Percentiles rank a stretch among this genome's conserved stretches.
Conservation (phyloP, 129 eudicot genomes). For the Solidago caesia region DNA sequence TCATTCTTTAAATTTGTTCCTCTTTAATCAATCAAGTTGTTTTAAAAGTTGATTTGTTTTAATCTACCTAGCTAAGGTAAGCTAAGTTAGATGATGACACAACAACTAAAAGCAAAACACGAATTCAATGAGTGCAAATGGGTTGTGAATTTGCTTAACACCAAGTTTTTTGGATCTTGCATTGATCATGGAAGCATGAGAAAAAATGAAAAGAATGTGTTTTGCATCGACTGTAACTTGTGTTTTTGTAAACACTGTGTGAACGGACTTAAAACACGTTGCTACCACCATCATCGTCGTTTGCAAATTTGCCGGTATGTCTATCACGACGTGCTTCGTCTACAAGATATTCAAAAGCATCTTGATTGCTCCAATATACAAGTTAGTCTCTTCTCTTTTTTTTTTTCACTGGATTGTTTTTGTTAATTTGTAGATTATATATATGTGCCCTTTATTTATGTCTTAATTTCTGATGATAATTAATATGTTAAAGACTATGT, state of each 20-base stretch:
- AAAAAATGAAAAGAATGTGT: conserved; percentile 62
- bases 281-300: conserved; percentile 51
- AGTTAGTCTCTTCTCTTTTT: conserved; percentile 28
- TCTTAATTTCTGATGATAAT: not conserved
- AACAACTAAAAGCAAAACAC: conserved; percentile 7
- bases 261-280: conserved; percentile 22
- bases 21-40: not conserved
- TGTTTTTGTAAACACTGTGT: conserved; percentile 67
- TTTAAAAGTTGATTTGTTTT: not conserved
- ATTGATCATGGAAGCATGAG: conserved; percentile 45
- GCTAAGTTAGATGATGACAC: conserved; percentile 23
- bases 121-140: conserved; percentile 41
- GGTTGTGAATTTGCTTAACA: conserved; percentile 42
- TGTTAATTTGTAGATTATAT: not conserved
- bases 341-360: conserved; percentile 59
- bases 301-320: conserved; percentile 73
- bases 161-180: conserved; percentile 55
- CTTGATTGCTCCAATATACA: conserved; percentile 71
- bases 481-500: not conserved
- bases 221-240: conserved; percentile 61
- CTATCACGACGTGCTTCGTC: conserved; percentile 73
- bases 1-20: not conserved
- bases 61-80: not conserved
- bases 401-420: not conserved
- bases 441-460: too few species aligned